These are phyloP conservation scores for Pleurotus citrinopileatus DNA, from an alignment of 768 basidiomycete genomes.

Conservation along the genomic window DNA sequence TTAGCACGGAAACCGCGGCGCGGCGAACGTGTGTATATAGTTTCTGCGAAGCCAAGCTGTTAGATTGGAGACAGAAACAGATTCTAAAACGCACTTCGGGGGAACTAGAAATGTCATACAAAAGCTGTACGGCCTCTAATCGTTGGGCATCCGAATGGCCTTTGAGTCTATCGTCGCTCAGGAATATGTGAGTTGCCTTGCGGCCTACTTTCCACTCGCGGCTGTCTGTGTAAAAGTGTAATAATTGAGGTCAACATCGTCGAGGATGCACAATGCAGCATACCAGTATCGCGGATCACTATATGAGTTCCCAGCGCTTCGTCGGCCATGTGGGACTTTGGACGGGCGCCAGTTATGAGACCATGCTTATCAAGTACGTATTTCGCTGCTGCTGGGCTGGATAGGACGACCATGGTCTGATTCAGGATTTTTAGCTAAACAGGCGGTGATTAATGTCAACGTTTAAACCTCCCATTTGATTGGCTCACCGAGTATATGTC, in stretches of 20 bases:
- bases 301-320: constrained; percentile 17
- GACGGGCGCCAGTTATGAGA: constrained; percentile 22
- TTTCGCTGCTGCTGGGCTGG: constrained; percentile 17
- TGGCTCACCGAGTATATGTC: constrained; percentile 14
- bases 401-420: constrained; percentile 21
- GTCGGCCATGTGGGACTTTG: constrained; percentile 18
- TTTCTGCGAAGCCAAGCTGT: not conserved
- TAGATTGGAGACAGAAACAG: not conserved
- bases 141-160: constrained; percentile 20
- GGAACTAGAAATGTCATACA: constrained; percentile 24
- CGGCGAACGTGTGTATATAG: constrained; percentile 7
- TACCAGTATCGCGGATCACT: constrained; percentile 14
- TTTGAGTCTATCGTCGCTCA: constrained; percentile 17
- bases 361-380: constrained; percentile 26
- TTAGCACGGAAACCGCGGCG: constrained; percentile 10
- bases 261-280: not conserved
- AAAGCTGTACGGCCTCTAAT: constrained; percentile 24
- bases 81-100: constrained; percentile 20
- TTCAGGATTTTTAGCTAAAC: constrained; percentile 21
- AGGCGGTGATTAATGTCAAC: too few relatives aligned
- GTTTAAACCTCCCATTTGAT: not conserved
- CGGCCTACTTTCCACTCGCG: constrained; percentile 12
- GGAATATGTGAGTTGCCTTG: constrained; percentile 17
- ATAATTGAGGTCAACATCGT: not conserved
- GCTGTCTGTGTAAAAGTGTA: not conserved